Evolutionary conservation across 169 alveolate species (phyloP), one percentile per base, ranked within the genome.

Genomic region (Plasmodium cynomolgi): DNA sequence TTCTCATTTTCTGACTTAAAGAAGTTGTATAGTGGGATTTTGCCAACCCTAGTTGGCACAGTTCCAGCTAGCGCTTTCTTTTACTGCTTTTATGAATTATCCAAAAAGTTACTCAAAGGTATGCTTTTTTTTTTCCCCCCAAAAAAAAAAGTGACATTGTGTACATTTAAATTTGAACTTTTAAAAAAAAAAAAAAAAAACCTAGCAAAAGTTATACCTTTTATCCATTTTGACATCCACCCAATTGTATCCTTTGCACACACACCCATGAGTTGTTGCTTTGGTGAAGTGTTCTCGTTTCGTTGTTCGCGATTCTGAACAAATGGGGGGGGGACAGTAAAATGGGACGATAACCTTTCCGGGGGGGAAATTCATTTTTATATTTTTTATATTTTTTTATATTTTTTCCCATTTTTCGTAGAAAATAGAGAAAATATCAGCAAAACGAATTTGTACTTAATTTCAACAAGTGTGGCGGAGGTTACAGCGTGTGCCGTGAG

Each of bases 1-100:
- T 85, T 74, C 13, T 74, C 93, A 29, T 50, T 85, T 74, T 85
- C 37, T 73, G 93, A 85, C n/a, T 50, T 83, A 33, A 74, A 80
- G 29, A 93, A 96, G 34, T 80, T 96, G 68, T 96, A 96, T 81
- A 94, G 84, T 39, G 97, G 97, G 34, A 86, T 96, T 81, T 81
- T 82, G 56, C 96, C 95, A 56, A 77, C 96, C 26, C 92, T 95
- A 34, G 68, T 95, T 50, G 97, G 97, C 62, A 96, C 95, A 56
- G 92, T 95, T 15, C 97, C 97, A n/a, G 96, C 97, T 9, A 74
- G 95, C 31, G 97, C 97, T 29, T 96, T 96, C 41, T 96, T 95
- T 92, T 96, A 96, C 83, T 96, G 97, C 20, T 91, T 96, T 41
- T 96, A 96, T 85, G 97, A 96, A 88, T 75, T 96, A 50, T 93